Conservation (phyloP, 495 filamentous ascomycete species). For the Penicillium cosmopolitanum region DNA sequence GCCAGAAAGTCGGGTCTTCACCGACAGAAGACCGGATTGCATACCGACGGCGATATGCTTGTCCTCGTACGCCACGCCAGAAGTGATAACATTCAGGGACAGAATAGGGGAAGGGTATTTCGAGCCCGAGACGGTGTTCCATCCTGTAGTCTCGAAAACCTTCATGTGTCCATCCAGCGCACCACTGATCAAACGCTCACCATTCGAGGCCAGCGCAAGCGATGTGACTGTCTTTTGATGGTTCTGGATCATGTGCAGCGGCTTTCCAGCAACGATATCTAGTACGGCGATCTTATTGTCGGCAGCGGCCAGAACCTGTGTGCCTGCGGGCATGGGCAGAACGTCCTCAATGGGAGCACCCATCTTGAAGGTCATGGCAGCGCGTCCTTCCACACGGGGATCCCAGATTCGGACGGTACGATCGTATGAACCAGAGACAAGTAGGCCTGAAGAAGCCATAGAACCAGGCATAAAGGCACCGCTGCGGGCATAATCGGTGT, state of each 20-base stretch:
- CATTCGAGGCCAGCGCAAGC: slow-evolving; percentile 74
- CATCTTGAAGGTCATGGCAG: slow-evolving; percentile 92
- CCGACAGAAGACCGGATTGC: slow-evolving; percentile 84
- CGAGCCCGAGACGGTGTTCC: slow-evolving; percentile 89
- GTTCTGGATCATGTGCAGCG: slow-evolving; percentile 80
- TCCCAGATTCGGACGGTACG: slow-evolving; percentile 94
- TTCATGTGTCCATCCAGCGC: slow-evolving; percentile 95
- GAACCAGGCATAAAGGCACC: slow-evolving; percentile 85
- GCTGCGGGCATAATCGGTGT: slow-evolving; percentile 87
- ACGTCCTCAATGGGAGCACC: slow-evolving; percentile 82
- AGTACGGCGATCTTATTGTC: slow-evolving; percentile 92
- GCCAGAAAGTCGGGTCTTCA: slow-evolving; percentile 84
- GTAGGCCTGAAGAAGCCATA: slow-evolving; percentile 64
- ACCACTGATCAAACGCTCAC: slow-evolving; percentile 79
- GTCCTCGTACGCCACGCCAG: slow-evolving; percentile 69
- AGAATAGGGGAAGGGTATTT: slow-evolving; percentile 93
- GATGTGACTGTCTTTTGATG: slow-evolving; percentile 98
- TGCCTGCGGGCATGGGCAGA: slow-evolving; percentile 81
- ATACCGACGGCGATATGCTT: slow-evolving; percentile 93
- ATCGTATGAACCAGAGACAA: slow-evolving; percentile 92
- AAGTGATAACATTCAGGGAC: slow-evolving; percentile 72
- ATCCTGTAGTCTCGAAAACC: slow-evolving; percentile 85
- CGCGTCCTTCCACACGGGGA: slow-evolving; percentile 66
- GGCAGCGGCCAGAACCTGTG: slow-evolving; percentile 80
- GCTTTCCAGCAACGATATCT: slow-evolving; percentile 89